Percentiles rank a stretch among this genome's conserved stretches.
These are phyloP conservation scores for Cladophialophora bantiana DNA, from an alignment of 2,329 filamentous ascomycete species.

Conservation along the genomic window DNA sequence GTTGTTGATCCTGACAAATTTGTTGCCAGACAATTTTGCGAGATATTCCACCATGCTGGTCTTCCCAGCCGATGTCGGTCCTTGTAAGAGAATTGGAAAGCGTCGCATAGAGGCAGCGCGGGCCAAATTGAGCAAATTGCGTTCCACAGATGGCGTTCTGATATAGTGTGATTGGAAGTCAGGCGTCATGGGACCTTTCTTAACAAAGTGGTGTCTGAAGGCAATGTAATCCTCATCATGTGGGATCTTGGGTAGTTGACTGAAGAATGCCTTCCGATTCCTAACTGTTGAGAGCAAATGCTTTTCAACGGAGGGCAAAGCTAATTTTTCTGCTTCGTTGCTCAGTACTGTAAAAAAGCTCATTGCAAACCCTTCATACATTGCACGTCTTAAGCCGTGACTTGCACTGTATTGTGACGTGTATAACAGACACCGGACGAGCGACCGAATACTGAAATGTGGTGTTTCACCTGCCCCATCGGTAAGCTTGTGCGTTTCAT, in stretches of 20 bases:
- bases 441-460: conserved; percentile 93
- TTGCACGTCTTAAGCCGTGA: conserved; percentile 82
- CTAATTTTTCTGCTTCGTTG: conserved; percentile 77
- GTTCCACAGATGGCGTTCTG: conserved; percentile 91
- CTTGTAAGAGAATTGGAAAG: conserved; percentile 94
- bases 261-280: conserved; percentile 75
- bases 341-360: conserved; percentile 92
- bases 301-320: conserved; percentile 80
- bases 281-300: conserved; percentile 76
- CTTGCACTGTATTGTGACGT: conserved; percentile 82
- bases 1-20: conserved; percentile 98
- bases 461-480: conserved; percentile 96
- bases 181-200: conserved; percentile 71
- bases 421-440: conserved; percentile 89
- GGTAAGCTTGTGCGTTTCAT: conserved; percentile 81
- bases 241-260: conserved; percentile 78
- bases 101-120: conserved; percentile 88
- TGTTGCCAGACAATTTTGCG: conserved; percentile 94
- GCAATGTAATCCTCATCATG: conserved; percentile 79
- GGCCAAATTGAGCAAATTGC: conserved; percentile 92
- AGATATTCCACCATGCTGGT: conserved; percentile 99
- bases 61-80: conserved; percentile 95
- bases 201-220: conserved; percentile 91
- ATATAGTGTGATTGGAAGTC: conserved; percentile 89
- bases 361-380: conserved; percentile 98